Conservation (phyloP, 1,284 basidiomycete genomes). For the Trichosporon asahii region DNA sequence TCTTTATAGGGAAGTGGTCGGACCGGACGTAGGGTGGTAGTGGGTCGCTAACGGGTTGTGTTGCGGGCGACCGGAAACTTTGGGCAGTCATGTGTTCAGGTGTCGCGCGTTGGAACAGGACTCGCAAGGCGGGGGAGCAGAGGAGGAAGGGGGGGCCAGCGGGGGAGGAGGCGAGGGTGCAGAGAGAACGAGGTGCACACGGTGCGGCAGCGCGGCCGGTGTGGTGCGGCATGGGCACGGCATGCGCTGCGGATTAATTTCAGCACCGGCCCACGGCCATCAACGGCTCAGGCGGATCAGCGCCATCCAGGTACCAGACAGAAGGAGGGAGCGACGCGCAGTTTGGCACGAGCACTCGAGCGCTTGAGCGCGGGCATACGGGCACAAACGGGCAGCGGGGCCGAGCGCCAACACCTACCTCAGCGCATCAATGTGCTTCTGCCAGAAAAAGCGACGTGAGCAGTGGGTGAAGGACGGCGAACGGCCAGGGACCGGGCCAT, state of each 20-base stretch:
- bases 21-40: background rate
- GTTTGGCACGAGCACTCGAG: background rate
- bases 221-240: background rate
- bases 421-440: background rate
- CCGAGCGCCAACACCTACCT: background rate
- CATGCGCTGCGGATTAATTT: conserved; percentile 2
- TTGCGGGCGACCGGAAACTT: background rate
- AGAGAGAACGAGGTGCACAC: background rate
- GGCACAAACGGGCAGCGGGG: background rate
- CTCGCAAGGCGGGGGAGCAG: background rate
- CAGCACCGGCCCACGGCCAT: background rate
- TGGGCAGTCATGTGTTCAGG: background rate
- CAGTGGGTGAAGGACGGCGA: background rate
- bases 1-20: background rate
- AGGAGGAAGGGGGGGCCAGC: background rate
- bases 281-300: background rate
- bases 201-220: background rate
- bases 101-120: background rate
- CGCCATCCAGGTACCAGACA: background rate
- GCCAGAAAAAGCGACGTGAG: background rate
- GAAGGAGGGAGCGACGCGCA: background rate
- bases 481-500: background rate
- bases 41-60: background rate
- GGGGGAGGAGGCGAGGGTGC: background rate
- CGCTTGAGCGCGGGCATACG: background rate